Evolutionary conservation across 202 grass and related monocot genomes (phyloP).

Genomic region (Musa balbisiana): DNA sequence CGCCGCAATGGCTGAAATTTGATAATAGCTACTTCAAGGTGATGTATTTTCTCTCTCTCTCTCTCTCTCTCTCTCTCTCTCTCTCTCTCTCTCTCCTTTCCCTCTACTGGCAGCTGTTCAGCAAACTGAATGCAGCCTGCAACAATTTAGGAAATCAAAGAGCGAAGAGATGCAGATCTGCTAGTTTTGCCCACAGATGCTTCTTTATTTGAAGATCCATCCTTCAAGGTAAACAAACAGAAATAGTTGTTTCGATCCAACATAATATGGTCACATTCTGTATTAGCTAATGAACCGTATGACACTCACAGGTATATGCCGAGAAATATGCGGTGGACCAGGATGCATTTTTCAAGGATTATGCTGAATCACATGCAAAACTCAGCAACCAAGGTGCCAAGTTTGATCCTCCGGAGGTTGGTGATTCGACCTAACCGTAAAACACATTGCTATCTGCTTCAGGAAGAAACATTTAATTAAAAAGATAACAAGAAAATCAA

Average conservation of each 20-base stretch:
- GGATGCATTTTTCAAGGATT: conserved; percentile 80
- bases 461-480: too few relatives aligned
- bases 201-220: conserved; percentile 80
- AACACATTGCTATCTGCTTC: too few relatives aligned
- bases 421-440: not conserved
- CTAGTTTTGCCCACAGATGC: conserved; percentile 86
- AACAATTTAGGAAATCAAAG: conserved; percentile 75
- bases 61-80: conserved; percentile 13
- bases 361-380: conserved; percentile 80
- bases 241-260: conserved; percentile 5
- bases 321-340: conserved; percentile 71
- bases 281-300: not conserved
- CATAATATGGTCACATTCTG: not conserved
- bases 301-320: conserved; percentile 51
- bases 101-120: not conserved
- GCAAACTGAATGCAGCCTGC: not conserved
- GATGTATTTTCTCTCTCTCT: not conserved
- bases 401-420: conserved; percentile 64
- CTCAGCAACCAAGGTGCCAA: conserved; percentile 76
- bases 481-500: not conserved
- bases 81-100: conserved; percentile 12
- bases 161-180: conserved; percentile 74
- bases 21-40: conserved; percentile 97
- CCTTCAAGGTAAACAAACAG: conserved; percentile 54
- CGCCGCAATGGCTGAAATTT: conserved; percentile 77